Evolutionary conservation across 2,329 filamentous ascomycete species (phyloP).

Genomic region (Pseudopyricularia cyperi): DNA sequence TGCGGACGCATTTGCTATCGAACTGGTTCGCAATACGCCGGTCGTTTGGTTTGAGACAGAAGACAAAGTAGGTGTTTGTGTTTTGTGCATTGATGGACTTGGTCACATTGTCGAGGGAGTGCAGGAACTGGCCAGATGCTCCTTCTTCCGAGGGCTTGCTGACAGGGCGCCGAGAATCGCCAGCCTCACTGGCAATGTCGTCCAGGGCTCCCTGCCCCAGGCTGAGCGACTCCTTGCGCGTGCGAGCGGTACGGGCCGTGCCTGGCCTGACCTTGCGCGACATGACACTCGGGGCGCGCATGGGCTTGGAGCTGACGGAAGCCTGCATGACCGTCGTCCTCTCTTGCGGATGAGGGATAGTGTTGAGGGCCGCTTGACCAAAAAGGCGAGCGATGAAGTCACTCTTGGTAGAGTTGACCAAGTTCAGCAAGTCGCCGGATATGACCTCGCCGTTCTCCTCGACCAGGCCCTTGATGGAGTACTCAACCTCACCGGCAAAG

Average conservation of each 20-base stretch:
- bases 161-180: constrained; percentile 25
- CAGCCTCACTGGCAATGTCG: constrained; percentile 31
- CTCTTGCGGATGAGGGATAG: constrained; percentile 86
- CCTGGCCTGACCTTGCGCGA: constrained; percentile 54
- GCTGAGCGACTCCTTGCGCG: constrained; percentile 19
- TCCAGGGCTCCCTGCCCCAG: constrained; percentile 25
- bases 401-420: constrained; percentile 79
- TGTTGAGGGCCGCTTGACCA: constrained; percentile 89
- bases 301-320: constrained; percentile 88
- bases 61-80: constrained; percentile 90
- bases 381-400: constrained; percentile 84
- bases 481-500: constrained; percentile 94
- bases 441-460: constrained; percentile 96
- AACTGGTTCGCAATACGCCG: constrained; percentile 96
- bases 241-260: constrained; percentile 15
- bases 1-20: constrained; percentile 94
- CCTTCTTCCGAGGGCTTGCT: constrained; percentile 55
- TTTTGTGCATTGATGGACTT: constrained; percentile 71
- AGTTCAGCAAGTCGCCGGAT: constrained; percentile 87
- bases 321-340: constrained; percentile 87
- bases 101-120: constrained; percentile 79
- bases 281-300: constrained; percentile 86
- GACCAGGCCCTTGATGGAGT: constrained; percentile 71
- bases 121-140: constrained; percentile 82
- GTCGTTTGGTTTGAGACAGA: constrained; percentile 96